Evolutionary conservation across 371 early-diverging fungal genomes (phyloP).

Genomic region (Chytridiales sp.): DNA sequence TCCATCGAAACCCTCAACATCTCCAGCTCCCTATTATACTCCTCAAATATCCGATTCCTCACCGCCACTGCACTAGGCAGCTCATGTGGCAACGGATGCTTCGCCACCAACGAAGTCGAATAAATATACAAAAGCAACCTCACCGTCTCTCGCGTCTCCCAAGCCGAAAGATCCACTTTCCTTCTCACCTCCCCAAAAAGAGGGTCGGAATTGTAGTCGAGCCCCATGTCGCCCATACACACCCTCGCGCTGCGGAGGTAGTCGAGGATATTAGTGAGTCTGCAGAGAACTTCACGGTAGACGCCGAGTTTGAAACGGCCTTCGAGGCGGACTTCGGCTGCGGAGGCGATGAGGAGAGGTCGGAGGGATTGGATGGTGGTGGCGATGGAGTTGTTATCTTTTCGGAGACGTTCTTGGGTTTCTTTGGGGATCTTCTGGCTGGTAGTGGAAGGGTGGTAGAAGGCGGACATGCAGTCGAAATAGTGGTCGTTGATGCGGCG

Average conservation of each 20-base stretch:
- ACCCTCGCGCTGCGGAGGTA: conserved; percentile 13
- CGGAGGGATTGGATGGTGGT: conserved; percentile 7
- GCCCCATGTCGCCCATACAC: conserved; percentile 8
- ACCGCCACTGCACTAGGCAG: conserved; percentile 22
- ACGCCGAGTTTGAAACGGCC: conserved; percentile 12
- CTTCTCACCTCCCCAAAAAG: neutral
- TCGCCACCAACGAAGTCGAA: conserved; percentile 21
- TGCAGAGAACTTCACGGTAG: conserved; percentile 16
- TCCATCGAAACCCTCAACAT: no score
- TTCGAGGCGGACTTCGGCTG: conserved; percentile 24
- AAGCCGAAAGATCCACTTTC: no score
- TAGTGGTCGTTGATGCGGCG: conserved; percentile 25
- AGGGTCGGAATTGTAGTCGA: conserved; percentile 10
- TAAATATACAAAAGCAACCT: conserved; percentile 21
- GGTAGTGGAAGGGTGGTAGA: neutral
- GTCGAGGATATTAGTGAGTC: conserved; percentile 12
- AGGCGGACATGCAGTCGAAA: conserved; percentile 15
- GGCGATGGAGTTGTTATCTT: neutral
- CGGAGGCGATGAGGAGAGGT: conserved; percentile 23
- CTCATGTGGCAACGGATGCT: conserved; percentile 20
- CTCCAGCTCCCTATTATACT: no score
- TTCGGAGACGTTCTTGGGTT: neutral
- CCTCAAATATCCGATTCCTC: conserved; percentile 9
- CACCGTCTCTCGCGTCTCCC: conserved; percentile 17
- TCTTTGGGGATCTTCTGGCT: neutral